Conservation (phyloP, 2,329 filamentous ascomycete genomes). For the Aspergillus alliaceus region DNA sequence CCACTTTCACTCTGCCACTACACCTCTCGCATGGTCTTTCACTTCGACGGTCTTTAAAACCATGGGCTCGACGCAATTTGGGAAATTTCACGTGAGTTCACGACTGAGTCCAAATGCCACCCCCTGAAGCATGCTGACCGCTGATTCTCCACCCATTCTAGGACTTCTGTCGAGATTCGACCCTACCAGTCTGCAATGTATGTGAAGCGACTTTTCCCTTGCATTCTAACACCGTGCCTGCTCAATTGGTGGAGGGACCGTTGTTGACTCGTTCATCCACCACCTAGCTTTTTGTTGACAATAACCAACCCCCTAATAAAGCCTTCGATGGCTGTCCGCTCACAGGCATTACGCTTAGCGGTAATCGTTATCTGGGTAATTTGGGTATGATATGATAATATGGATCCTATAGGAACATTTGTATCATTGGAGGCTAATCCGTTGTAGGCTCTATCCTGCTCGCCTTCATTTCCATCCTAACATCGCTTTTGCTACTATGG, state of each 20-base stretch:
- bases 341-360: constrained; percentile 70
- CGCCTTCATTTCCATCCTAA: constrained; percentile 71
- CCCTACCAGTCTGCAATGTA: constrained; percentile 82
- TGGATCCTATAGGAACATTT: constrained; percentile 26
- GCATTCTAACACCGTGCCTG: not conserved
- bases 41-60: constrained; percentile 18
- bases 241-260: not conserved
- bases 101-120: not conserved
- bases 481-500: constrained; percentile 68
- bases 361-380: constrained; percentile 71
- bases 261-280: constrained; percentile 17
- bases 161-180: constrained; percentile 82
- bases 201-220: constrained; percentile 36
- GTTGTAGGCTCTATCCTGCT: constrained; percentile 79
- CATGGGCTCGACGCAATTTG: constrained; percentile 58
- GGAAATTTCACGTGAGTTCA: constrained; percentile 56
- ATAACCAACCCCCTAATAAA: constrained; percentile 59
- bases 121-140: constrained; percentile 17
- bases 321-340: constrained; percentile 72
- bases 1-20: constrained; percentile 1
- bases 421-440: constrained; percentile 13
- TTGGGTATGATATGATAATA: constrained; percentile 60
- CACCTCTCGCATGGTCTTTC: constrained; percentile 14
- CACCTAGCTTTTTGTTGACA: constrained; percentile 62
- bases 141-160: constrained; percentile 38